A percentile compares a stretch with the other conserved stretches of the same genome.
phyloP scores from a whole-genome alignment of 768 basidiomycete genomes.

The Tephrocybe sp. region DNA sequence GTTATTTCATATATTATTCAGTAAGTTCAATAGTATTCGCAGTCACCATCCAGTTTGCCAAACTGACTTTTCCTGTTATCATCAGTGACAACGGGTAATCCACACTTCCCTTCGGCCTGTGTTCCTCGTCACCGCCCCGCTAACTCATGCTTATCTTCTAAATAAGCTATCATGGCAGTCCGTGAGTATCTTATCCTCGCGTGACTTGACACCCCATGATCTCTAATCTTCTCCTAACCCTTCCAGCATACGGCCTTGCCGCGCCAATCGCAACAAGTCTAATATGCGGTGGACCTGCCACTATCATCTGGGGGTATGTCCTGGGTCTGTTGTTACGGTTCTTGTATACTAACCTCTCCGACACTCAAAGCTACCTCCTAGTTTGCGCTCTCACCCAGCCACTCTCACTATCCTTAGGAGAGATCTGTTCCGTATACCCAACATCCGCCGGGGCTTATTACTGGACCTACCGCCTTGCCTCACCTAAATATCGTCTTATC shows the following conservation, averaged over 20 bases:
- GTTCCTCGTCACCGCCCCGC: not conserved
- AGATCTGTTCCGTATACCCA: conserved; percentile 59
- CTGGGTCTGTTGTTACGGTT: too few relatives aligned
- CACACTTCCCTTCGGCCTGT: not conserved
- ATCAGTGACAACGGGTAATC: conserved; percentile 48
- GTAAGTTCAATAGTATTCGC: conserved; percentile 29
- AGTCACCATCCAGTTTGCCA: too few relatives aligned
- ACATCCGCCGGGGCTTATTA: conserved; percentile 64
- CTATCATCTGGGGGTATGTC: conserved; percentile 58
- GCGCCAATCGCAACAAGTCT: conserved; percentile 57
- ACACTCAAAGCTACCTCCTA: conserved; percentile 41
- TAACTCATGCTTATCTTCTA: conserved; percentile 6
- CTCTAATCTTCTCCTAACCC: not conserved
- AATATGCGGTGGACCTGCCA: conserved; percentile 51
- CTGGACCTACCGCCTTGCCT: conserved; percentile 61
- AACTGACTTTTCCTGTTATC: not conserved
- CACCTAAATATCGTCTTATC: conserved; percentile 47
- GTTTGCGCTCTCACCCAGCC: conserved; percentile 47
- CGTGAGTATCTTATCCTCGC: conserved; percentile 36
- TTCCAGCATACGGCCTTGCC: conserved; percentile 50
- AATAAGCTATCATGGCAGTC: conserved; percentile 57
- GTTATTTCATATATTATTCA: conserved; percentile 51
- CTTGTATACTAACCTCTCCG: not conserved
- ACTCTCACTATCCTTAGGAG: conserved; percentile 53
- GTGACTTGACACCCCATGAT: not conserved